A percentile compares a stretch with the other conserved stretches of the same genome.
These are phyloP conservation scores for Fusarium secorum DNA, from an alignment of 2,329 filamentous ascomycete species.

Conservation along the genomic window DNA sequence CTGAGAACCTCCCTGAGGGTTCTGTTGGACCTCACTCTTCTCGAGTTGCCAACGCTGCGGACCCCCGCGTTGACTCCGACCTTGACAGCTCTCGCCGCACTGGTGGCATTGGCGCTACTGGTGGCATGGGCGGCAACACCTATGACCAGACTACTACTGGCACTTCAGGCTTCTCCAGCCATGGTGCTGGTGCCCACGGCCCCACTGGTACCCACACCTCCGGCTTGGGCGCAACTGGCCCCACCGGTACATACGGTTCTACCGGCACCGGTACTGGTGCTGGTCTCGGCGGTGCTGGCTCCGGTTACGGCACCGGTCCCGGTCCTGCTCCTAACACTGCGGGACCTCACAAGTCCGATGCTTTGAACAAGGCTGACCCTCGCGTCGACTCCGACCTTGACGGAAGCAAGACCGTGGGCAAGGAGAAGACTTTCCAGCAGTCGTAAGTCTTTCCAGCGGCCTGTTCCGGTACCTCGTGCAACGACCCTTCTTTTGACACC, in stretches of 20 bases:
- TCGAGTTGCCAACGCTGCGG: background rate
- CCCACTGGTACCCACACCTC: background rate
- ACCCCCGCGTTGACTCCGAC: background rate
- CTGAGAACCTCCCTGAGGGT: background rate
- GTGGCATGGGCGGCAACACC: background rate
- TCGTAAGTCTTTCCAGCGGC: constrained; percentile 45
- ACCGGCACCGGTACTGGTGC: constrained; percentile 1
- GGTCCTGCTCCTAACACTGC: constrained; percentile 44
- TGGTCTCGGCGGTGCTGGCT: constrained; percentile 11
- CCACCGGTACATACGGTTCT: constrained; percentile 11
- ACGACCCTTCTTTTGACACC: constrained; percentile 22
- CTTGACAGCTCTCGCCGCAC: background rate
- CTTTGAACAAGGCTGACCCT: constrained; percentile 49
- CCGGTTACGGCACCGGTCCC: constrained; percentile 47
- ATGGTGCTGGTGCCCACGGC: constrained; percentile 22
- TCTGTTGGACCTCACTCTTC: background rate
- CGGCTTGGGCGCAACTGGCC: background rate
- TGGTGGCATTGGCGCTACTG: background rate
- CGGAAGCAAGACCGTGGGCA: constrained; percentile 55
- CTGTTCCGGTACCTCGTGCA: background rate
- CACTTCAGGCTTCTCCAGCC: constrained; percentile 17
- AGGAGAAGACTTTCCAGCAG: constrained; percentile 57
- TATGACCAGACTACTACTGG: constrained; percentile 28
- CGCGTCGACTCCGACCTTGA: constrained; percentile 62
- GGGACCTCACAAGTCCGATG: constrained; percentile 52